Evolutionary conservation across 2,329 filamentous ascomycete genomes (phyloP).

Genomic region (Zasmidium angulare): DNA sequence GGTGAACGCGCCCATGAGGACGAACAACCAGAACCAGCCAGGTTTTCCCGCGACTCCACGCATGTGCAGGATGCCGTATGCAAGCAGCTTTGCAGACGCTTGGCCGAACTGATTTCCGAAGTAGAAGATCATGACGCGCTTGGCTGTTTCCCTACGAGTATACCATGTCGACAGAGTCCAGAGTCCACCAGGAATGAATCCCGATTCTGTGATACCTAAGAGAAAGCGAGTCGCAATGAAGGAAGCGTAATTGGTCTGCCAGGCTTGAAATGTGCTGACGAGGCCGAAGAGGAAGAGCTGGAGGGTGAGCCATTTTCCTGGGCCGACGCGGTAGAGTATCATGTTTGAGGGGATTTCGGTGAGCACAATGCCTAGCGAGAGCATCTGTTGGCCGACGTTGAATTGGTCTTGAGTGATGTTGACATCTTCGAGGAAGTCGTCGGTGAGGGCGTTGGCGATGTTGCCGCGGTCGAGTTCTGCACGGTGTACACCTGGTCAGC

Average conservation of each 20-base stretch:
- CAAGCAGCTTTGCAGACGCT: conserved; percentile 43
- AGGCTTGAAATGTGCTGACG: conserved; percentile 44
- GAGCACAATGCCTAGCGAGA: conserved; percentile 36
- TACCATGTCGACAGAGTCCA: conserved; percentile 53
- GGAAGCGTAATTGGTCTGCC: conserved; percentile 38
- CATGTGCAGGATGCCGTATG: conserved; percentile 41
- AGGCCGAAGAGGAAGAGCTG: conserved; percentile 41
- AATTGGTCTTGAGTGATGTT: conserved; percentile 34
- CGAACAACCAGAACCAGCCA: conserved; percentile 32
- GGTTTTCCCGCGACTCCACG: conserved; percentile 22
- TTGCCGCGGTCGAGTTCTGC: conserved; percentile 33
- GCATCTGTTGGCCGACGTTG: conserved; percentile 37
- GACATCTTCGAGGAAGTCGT: conserved; percentile 34
- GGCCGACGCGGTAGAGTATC: conserved; percentile 37
- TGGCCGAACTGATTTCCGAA: conserved; percentile 47
- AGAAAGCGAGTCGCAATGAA: conserved; percentile 42
- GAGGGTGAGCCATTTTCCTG: conserved; percentile 39
- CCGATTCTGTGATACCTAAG: conserved; percentile 42
- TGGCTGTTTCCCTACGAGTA: conserved; percentile 47
- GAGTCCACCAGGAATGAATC: conserved; percentile 50
- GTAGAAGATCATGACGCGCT: conserved; percentile 48
- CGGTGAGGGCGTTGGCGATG: conserved; percentile 35
- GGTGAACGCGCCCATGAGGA: conserved; percentile 36
- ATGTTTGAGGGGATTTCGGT: conserved; percentile 35
- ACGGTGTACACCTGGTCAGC: neutral